Conservation (phyloP, 2,329 filamentous ascomycete genomes). For the Mariannaea sp. region DNA sequence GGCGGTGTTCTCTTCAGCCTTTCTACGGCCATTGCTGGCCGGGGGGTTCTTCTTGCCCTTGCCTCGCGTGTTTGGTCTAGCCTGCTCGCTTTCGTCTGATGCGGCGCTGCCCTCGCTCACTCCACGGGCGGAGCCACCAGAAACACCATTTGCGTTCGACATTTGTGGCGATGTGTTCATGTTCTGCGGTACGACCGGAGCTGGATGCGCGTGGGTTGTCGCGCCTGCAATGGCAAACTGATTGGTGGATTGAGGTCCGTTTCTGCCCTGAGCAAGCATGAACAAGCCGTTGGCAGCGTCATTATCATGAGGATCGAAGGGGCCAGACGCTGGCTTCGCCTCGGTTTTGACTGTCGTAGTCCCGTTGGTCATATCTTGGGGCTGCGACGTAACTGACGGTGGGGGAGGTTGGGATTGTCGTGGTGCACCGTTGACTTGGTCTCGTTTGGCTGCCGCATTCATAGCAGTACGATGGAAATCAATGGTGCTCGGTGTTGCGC, state of each 20-base stretch:
- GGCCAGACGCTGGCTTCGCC: slow-evolving; percentile 60
- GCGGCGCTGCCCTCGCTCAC: slow-evolving; percentile 71
- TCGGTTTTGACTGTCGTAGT: slow-evolving; percentile 51
- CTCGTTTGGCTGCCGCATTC: slow-evolving; percentile 71
- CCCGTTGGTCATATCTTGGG: slow-evolving; percentile 56
- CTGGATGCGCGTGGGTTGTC: slow-evolving; percentile 56
- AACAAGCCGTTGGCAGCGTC: slow-evolving; percentile 95
- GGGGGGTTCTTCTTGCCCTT: slow-evolving; percentile 70
- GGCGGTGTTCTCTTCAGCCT: slow-evolving; percentile 68
- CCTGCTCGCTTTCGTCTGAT: slow-evolving; percentile 74
- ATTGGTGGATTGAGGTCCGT: slow-evolving; percentile 56
- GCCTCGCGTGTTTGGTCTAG: slow-evolving; percentile 67
- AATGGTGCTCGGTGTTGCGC: slow-evolving; percentile 84
- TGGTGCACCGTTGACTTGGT: slow-evolving; percentile 48
- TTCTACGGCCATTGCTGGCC: slow-evolving; percentile 71
- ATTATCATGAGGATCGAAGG: slow-evolving; percentile 88
- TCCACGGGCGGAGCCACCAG: slow-evolving; percentile 54
- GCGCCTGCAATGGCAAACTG: slow-evolving; percentile 55
- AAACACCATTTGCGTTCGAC: slow-evolving; percentile 52
- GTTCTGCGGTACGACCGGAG: slow-evolving; percentile 42
- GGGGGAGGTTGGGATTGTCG: slow-evolving; percentile 38
- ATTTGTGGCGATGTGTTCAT: slow-evolving; percentile 58
- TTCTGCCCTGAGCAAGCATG: slow-evolving; percentile 77
- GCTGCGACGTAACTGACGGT: slow-evolving; percentile 54
- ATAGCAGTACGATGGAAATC: slow-evolving; percentile 95